These are phyloP conservation scores for Salvia splendens DNA, from an alignment of 257 asterid genomes.

Conservation along the genomic window DNA sequence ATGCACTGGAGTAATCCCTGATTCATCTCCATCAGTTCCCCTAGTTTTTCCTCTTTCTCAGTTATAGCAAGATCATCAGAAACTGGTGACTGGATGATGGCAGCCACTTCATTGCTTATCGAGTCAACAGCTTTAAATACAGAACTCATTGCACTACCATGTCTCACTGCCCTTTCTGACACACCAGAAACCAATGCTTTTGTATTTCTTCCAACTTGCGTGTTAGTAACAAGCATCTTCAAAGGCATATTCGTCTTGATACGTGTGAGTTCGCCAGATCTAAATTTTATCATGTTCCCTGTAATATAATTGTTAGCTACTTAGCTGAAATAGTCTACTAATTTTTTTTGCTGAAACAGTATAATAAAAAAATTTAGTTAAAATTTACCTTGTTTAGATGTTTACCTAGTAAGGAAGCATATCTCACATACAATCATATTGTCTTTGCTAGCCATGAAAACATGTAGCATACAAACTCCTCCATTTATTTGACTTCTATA, in stretches of 20 bases:
- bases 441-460: not conserved
- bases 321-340: slow-evolving; percentile 22
- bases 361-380: not conserved
- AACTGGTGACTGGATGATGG: slow-evolving; percentile 79
- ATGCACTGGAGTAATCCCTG: slow-evolving; percentile 93
- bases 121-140: slow-evolving; percentile 85
- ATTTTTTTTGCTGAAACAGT: slow-evolving; percentile 14
- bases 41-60: slow-evolving; percentile 91
- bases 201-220: slow-evolving; percentile 89
- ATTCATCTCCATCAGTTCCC: slow-evolving; percentile 89
- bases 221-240: slow-evolving; percentile 91
- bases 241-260: slow-evolving; percentile 90
- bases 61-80: slow-evolving; percentile 84
- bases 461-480: slow-evolving; percentile 6
- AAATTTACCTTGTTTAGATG: not conserved
- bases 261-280: slow-evolving; percentile 76
- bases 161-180: slow-evolving; percentile 74
- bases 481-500: not conserved
- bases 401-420: not conserved
- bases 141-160: slow-evolving; percentile 75
- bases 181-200: slow-evolving; percentile 82
- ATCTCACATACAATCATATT: slow-evolving; percentile 16
- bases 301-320: slow-evolving; percentile 24
- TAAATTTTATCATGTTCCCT: slow-evolving; percentile 95
- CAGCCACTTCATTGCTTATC: slow-evolving; percentile 79